These are phyloP conservation scores for Ophiostoma populinum DNA, from an alignment of 2,329 filamentous ascomycete species.

Conservation along the genomic window DNA sequence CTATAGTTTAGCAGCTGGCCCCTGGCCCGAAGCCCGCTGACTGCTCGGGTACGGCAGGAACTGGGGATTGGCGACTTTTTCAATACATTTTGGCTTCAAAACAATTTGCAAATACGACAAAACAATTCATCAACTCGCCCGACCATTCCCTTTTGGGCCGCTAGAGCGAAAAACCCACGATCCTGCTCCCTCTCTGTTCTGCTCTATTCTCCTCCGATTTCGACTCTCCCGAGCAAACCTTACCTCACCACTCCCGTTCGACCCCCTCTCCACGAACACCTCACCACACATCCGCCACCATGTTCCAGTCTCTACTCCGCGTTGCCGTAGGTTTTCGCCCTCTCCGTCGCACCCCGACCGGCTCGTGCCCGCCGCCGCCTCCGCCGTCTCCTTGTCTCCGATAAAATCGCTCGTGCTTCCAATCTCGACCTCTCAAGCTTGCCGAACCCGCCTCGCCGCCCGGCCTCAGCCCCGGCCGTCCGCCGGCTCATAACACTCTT, in stretches of 20 bases:
- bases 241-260: not conserved
- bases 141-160: not conserved
- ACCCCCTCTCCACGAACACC: not conserved
- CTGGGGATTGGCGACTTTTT: not conserved
- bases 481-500: too few species aligned
- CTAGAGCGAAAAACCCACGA: conserved; percentile 3
- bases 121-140: too few species aligned
- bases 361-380: too few species aligned
- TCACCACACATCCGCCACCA: conserved; percentile 1
- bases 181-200: not conserved
- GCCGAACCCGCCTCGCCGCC: too few species aligned
- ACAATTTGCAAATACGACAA: too few species aligned
- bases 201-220: not conserved
- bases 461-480: too few species aligned
- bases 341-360: too few species aligned
- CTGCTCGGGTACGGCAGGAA: not conserved
- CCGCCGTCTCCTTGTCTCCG: not conserved
- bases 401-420: not conserved
- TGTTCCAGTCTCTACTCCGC: conserved; percentile 28
- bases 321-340: conserved; percentile 32
- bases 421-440: not conserved
- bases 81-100: too few species aligned
- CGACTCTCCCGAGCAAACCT: not conserved
- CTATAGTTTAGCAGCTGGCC: too few species aligned
- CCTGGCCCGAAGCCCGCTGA: not conserved